Evolutionary conservation across 2,329 filamentous ascomycete genomes (phyloP), one percentile per base, ranked within the genome.

Genomic region (Monosporascus sp.): DNA sequence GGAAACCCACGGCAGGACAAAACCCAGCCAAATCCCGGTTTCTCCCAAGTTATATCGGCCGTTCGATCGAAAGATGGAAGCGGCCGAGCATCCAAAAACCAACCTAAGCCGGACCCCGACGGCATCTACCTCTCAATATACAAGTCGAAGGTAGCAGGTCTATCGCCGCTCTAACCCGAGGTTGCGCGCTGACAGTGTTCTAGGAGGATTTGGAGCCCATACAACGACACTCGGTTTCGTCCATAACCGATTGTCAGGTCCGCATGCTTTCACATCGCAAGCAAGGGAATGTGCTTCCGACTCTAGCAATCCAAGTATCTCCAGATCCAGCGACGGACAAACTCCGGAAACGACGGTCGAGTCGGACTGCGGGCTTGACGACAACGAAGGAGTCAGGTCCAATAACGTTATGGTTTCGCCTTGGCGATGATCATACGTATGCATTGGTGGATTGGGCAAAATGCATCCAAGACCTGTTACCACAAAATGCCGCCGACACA

Each of bases 281-380:
- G 62, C 81, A 85, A 61, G 79, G 79, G 1, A 78, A 80, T 11
- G 73, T 79, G 5, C 68, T 83, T 7, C 82, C 82, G 2, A 87
- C 84, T 6, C 74, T 87, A 14, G 72, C 85, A 46, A 64, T 87
- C 38, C 80, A 73, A 58, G 70, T 87, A 48, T 73, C 75, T 22
- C 74, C 75, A 20, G 78, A 80, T 58, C 72, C 76, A 1, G 60
- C 68, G 8, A 74, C 77, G 38, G 82, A 86, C 58, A 85, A 82
- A 65, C 72, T 84, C 57, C 78, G 81, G 52, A 87, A 86, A 61
- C 79, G 84, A 49, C 77, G 84, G 55, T 87, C 84, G 47, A 87
- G 84, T 59, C 77, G 84, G 55, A 81, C 84, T 3, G 78, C 80
- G 4, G 80, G 80, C 3, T 70, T 87, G 22, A 78, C 77, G 9